phyloP scores from a whole-genome alignment of 306 rosid species.

The Leucaena leucocephala region DNA sequence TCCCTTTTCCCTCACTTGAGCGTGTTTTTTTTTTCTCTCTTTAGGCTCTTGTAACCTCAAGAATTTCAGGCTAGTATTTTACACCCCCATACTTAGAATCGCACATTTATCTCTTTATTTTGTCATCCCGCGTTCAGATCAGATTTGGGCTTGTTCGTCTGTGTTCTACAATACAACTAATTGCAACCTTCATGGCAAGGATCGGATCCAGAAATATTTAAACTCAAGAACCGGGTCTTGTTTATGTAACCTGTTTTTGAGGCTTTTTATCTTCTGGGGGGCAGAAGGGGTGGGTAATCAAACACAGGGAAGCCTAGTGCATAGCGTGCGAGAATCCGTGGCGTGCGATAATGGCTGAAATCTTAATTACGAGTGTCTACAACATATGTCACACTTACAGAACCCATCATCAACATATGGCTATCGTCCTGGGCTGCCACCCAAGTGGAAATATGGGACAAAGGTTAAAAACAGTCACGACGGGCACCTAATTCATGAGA shows the following conservation, averaged over 20 bases:
- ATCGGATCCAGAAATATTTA: neutral
- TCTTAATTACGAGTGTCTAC: slow-evolving; percentile 47
- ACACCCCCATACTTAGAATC: neutral
- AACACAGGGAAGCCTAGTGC: slow-evolving; percentile 19
- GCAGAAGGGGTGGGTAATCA: slow-evolving; percentile 24
- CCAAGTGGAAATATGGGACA: slow-evolving; percentile 36
- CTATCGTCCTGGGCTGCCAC: slow-evolving; percentile 38
- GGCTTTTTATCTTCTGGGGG: neutral
- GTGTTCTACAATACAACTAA: neutral
- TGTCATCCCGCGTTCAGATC: neutral
- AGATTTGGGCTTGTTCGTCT: neutral
- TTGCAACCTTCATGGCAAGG: neutral
- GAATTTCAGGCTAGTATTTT: slow-evolving; percentile 39
- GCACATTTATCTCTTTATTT: neutral
- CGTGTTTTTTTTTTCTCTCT: neutral
- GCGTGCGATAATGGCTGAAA: slow-evolving; percentile 34
- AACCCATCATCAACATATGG: slow-evolving; percentile 47
- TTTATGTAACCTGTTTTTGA: neutral
- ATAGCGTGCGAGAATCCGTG: slow-evolving; percentile 40
- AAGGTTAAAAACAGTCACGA: slow-evolving; percentile 23
- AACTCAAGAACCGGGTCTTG: slow-evolving; percentile 6
- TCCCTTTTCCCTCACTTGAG: slow-evolving; percentile 35
- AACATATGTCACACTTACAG: slow-evolving; percentile 42
- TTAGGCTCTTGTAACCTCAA: slow-evolving; percentile 37
- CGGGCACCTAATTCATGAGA: slow-evolving; percentile 37